A percentile compares a stretch with the other conserved stretches of the same genome.
Conservation (phyloP, 2,329 filamentous ascomycete genomes). For the Aspergillus hortae region DNA sequence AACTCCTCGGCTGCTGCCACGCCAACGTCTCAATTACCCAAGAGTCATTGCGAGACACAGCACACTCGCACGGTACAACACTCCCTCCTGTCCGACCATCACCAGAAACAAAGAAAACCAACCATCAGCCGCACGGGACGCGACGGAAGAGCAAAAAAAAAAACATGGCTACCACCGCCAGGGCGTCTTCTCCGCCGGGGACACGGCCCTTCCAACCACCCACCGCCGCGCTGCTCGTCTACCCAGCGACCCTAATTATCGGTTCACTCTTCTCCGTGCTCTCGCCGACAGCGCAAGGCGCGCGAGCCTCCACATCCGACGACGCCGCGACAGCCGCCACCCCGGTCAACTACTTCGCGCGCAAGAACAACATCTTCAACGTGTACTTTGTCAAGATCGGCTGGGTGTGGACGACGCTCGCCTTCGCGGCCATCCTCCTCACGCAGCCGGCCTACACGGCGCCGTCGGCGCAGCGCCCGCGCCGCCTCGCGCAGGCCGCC, state of each 20-base stretch:
- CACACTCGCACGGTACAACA: too few species aligned
- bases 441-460: slow-evolving; percentile 60
- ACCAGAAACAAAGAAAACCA: background rate
- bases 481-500: slow-evolving; percentile 55
- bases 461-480: slow-evolving; percentile 40
- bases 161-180: slow-evolving; percentile 9
- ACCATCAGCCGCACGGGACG: background rate
- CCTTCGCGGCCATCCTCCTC: slow-evolving; percentile 67
- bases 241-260: slow-evolving; percentile 73
- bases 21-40: background rate
- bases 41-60: background rate
- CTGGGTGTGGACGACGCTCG: slow-evolving; percentile 83
- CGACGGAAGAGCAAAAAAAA: background rate
- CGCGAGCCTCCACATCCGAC: slow-evolving; percentile 41
- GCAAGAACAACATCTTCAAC: slow-evolving; percentile 91
- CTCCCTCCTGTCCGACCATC: background rate
- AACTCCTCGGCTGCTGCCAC: background rate
- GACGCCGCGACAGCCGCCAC: slow-evolving; percentile 52
- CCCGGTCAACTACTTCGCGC: slow-evolving; percentile 73
- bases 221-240: slow-evolving; percentile 59
- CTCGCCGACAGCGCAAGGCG: slow-evolving; percentile 64
- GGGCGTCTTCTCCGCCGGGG: slow-evolving; percentile 1
- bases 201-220: slow-evolving; percentile 8
- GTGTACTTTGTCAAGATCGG: slow-evolving; percentile 89
- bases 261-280: slow-evolving; percentile 77